Base-by-base conservation (phyloP, 345 rosid species). In the Eucalyptus albens region DNA sequence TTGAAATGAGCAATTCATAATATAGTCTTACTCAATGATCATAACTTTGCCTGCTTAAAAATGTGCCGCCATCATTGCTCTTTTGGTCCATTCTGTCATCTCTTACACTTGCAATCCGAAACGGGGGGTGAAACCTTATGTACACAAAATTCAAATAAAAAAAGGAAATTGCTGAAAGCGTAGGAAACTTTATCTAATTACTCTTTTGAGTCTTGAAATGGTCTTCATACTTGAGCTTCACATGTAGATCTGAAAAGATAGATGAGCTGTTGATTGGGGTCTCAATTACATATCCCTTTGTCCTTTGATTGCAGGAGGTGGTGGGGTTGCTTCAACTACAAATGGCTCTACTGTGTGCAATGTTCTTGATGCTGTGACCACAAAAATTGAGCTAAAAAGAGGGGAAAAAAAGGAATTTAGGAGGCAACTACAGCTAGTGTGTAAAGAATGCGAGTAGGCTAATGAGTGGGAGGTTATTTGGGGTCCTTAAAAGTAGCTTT, bases 401-500 rank as follows among this genome's bases (percentile, higher is more conserved):
- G 16, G 85, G 21, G 17, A 11, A 40, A 77, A 37, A 40, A 40
- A 40, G 42, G 15, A 40, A 83, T n/a, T 16, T n/a, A 42, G 51
- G 88, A 45, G 65, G 87, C 81, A 29, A 55, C 50, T 85, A 19
- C 42, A 44, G 8, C 33, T 51, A 13, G 56, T 88, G 44, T 72
- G 89, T 89, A 90, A 88, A 89, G 69, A 83, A 77, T 80, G n/a
- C 5, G 86, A 86, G 91, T 67, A 87, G 89, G 37, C 24, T 5
- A 47, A 65, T 87, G 42, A 80, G 82, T 59, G 60, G 83, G 69
- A 53, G 88, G 55, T 87, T 88, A 69, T 83, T 90, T 11, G 88
- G 92, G 90, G 47, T 40, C 85, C 59, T 55, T 87, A 92, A 91
- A 91, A 92, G 91, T 92, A 89, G 94, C 90, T 91, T 92, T 91